These are phyloP conservation scores for Galium porrigens DNA, from an alignment of 305 asterid genomes.

Conservation along the genomic window DNA sequence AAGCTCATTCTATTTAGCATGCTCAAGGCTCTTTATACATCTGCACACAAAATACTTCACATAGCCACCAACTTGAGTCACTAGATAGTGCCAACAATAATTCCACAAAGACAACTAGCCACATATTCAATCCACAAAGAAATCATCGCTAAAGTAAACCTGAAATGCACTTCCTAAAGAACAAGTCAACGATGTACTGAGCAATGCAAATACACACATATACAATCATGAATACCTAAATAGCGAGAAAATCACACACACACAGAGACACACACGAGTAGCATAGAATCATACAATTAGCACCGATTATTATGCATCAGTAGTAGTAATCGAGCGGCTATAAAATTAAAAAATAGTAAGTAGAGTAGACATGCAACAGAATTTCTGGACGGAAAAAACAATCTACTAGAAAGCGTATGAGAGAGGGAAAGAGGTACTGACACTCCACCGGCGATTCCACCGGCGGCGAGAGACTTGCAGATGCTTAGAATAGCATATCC, in stretches of 20 bases:
- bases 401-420: neutral
- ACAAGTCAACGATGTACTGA: neutral
- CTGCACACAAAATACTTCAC: neutral
- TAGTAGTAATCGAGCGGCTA: neutral
- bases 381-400: neutral
- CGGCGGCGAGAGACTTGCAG: conserved; percentile 77
- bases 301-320: neutral
- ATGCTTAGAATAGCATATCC: conserved; percentile 45
- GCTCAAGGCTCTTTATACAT: neutral
- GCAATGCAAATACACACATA: neutral
- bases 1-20: neutral
- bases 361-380: neutral
- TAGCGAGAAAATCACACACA: neutral
- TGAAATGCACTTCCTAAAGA: neutral
- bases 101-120: neutral
- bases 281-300: neutral
- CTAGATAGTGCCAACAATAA: neutral
- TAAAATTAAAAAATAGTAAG: no score
- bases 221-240: neutral
- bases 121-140: neutral
- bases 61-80: neutral
- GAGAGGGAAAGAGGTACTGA: conserved; percentile 20
- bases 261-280: neutral
- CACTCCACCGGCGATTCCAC: conserved; percentile 93
- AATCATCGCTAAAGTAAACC: no score